Evolutionary conservation across 2,329 filamentous ascomycete genomes (phyloP).

Genomic region (Basipetospora chlamydospora): DNA sequence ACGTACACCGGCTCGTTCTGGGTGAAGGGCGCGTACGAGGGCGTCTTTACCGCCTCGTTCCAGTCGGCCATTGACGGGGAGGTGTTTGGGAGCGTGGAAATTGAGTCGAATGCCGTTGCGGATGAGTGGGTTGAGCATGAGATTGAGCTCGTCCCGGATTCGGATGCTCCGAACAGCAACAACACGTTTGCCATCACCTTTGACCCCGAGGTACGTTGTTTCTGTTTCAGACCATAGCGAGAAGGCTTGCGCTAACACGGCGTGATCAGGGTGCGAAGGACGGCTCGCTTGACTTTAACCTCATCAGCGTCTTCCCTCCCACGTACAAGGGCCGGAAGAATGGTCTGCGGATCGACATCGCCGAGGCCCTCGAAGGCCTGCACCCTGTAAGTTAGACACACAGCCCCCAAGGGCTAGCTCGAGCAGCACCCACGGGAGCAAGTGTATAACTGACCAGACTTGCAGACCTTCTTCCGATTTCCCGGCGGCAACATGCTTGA

Average conservation of each 20-base stretch:
- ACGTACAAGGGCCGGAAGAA: conserved; percentile 44
- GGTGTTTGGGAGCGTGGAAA: conserved; percentile 29
- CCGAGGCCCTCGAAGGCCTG: conserved; percentile 33
- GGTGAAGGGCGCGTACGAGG: conserved; percentile 33
- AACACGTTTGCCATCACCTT: conserved; percentile 43
- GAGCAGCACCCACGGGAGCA: no score
- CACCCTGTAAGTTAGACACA: conserved; percentile 33
- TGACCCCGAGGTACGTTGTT: conserved; percentile 23
- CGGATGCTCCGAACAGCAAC: conserved; percentile 35
- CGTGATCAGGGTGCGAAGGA: conserved; percentile 18
- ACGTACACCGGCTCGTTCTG: conserved; percentile 37
- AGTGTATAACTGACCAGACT: no score
- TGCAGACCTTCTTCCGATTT: conserved; percentile 45
- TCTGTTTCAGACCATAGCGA: no score
- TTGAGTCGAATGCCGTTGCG: conserved; percentile 25
- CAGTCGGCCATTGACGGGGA: conserved; percentile 28
- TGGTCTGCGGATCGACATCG: conserved; percentile 41
- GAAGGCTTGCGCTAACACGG: neutral
- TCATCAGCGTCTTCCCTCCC: conserved; percentile 45
- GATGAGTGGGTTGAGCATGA: conserved; percentile 37
- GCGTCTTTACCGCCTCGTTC: conserved; percentile 31
- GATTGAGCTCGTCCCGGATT: conserved; percentile 25
- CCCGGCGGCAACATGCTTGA: conserved; percentile 52
- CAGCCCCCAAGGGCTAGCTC: no score
- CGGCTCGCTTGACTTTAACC: conserved; percentile 37